Evolutionary conservation across 805 yeast genomes (phyloP), one percentile per base, ranked within the genome.

Genomic region (Spencermartinsiella europaea): DNA sequence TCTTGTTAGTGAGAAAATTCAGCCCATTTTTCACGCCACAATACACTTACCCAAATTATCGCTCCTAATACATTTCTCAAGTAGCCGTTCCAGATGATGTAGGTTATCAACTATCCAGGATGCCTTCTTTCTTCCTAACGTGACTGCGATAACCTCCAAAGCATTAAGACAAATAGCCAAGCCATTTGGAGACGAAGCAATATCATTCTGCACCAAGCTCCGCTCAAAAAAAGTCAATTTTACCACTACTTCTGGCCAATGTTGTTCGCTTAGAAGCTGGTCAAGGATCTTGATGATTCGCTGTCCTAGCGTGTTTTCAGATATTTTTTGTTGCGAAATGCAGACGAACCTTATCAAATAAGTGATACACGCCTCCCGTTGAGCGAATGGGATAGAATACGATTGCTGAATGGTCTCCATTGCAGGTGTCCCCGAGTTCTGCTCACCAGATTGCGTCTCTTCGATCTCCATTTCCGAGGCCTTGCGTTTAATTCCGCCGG

Each of bases 241-340:
- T 16, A 93, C 89, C n/a, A 82, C 76, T 4, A 88, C 95, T 54
- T 88, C 96, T 0, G 87, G 75, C 98, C 98, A 91, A 50, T 77
- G 79, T 0, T 74, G 75, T 2, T 85, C 80, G 7, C 87, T 80
- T 46, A 90, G 68, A 12, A 91, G 70, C 44, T 80, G 81, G 45
- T 85, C 81, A 40, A 93, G 69, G 8, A 89, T 81, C n/a, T 79
- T 80, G 43, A 93, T 65, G 0, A 96, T 93, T 40, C 87, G 77
- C 48, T 81, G 81, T 12, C 96, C 95, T 2, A 88, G 67, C 46
- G 85, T 89, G 55, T 81, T 81, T 52, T 89, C 96, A 0, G 93
- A 79, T 0, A 91, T 89, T 52, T 93, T 74, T 48, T 85, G 90
- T 2, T 86, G 86, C 46, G 88, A 81, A 35, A 89, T 80, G 63